Evolutionary conservation across 768 basidiomycete genomes (phyloP), one percentile per base, ranked within the genome.

Genomic region (Thelephora ganbajun): DNA sequence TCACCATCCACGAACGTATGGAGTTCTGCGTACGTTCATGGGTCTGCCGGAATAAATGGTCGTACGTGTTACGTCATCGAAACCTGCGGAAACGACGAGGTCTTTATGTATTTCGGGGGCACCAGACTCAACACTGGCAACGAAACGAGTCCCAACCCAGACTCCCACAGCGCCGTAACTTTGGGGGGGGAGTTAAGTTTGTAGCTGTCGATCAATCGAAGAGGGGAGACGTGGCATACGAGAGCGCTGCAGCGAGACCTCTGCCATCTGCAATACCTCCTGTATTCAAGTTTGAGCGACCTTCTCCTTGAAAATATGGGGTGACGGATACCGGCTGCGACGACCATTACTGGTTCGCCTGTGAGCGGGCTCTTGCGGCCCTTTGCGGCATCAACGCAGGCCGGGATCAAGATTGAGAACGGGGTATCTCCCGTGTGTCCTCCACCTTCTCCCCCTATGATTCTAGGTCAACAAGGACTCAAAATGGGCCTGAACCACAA

Each of bases 91-190:
- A 20, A 85, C 44, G 11, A 85, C 67, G 46, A 75, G 64, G 45
- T 85, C 71, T 58, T 87, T 87, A 61, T 86, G 84, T 53, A 61
- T 73, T 33, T 74, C 74, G 11, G 87, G 80, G 2, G 87, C 88
- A 34, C 79, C 83, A 0, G 88, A 85, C 60, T 90, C 85, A 34
- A 71, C 76, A 55, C 80, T 79, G 11, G 87, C 85, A 36, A 89
- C 85, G 58, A 91, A 91, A 35, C 87, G 79, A 4, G 87, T 91
- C 35, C 84, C 84, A 34, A 88, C 85, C 89, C 89, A 92, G 2
- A 91, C 83, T 39, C 81, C 89, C 2, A 80, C 70, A 4, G 88
- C 89, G 43, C 89, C 89, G 53, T 83, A 87, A 46, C 82, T 83
- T 52, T 43, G 16, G 1, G 22, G 46, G 20, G 48, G n/a, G 45